Evolutionary conservation across 345 rosid genomes (phyloP).

Genomic region (Gossypium raimondii): DNA sequence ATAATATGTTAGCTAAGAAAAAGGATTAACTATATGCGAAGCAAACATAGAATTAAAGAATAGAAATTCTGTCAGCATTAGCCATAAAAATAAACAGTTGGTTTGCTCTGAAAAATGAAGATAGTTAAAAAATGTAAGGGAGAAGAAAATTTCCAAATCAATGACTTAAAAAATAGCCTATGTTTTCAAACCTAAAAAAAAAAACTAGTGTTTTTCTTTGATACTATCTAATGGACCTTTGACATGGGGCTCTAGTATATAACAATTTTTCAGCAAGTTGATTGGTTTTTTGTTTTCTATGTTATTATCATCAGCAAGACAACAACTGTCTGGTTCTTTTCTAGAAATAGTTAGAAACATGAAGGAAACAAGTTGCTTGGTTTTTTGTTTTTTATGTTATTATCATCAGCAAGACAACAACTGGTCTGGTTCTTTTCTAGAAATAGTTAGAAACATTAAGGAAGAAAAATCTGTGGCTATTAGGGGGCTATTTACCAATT

Average conservation of each 20-base stretch:
- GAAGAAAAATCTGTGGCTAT: not conserved
- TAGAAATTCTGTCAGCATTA: not conserved
- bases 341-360: constrained; percentile 3
- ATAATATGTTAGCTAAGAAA: too few relatives aligned
- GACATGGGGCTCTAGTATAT: not conserved
- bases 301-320: not conserved
- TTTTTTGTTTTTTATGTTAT: not conserved
- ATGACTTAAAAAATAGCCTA: not conserved
- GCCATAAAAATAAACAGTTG: not conserved
- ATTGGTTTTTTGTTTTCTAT: not conserved
- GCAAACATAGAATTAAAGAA: not conserved
- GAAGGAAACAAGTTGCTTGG: not conserved
- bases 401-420: not conserved
- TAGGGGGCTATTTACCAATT: not conserved
- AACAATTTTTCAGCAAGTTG: not conserved
- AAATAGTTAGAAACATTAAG: not conserved
- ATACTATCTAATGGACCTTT: not conserved
- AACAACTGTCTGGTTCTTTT: not conserved
- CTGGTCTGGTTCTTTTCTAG: not conserved
- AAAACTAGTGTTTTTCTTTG: not conserved
- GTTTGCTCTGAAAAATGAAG: not conserved
- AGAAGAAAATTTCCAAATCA: constrained; percentile 4
- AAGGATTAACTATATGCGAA: too few relatives aligned
- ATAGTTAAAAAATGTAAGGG: not conserved
- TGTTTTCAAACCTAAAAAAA: not conserved